phyloP scores from a whole-genome alignment of 225 moss, liverwort and hornwort species.

The Polytrichum commune region DNA sequence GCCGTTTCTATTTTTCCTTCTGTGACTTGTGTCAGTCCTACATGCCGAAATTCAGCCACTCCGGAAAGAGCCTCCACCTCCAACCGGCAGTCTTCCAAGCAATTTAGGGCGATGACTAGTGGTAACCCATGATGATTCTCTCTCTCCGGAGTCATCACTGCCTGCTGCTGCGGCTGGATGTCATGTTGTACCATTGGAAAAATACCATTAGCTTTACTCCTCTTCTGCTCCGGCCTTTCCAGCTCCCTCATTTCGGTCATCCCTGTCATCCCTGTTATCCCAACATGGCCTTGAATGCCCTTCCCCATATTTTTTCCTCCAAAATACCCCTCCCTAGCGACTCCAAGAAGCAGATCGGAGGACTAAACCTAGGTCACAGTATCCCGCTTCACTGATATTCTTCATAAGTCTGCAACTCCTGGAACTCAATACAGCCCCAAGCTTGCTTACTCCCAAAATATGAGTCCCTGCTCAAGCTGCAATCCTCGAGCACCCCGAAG shows the following conservation, averaged over 20 bases:
- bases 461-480: too few relatives aligned
- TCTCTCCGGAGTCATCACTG: neutral
- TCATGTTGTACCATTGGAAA: slow-evolving; percentile 15
- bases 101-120: slow-evolving; percentile 74
- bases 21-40: slow-evolving; percentile 67
- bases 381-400: too few relatives aligned
- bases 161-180: neutral
- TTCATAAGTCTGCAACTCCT: too few relatives aligned
- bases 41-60: slow-evolving; percentile 79
- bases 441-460: too few relatives aligned
- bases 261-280: slow-evolving; percentile 3
- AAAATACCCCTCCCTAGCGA: neutral
- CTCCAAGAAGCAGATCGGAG: neutral
- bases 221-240: neutral
- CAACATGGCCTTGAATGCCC: slow-evolving; percentile 19
- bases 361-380: neutral
- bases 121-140: slow-evolving; percentile 42
- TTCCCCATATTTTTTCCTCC: slow-evolving; percentile 24
- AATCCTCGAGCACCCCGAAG: too few relatives aligned
- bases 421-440: too few relatives aligned
- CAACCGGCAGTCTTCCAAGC: slow-evolving; percentile 75
- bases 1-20: slow-evolving; percentile 81
- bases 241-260: slow-evolving; percentile 2
- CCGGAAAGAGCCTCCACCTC: slow-evolving; percentile 77
- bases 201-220: slow-evolving; percentile 10